Conservation (phyloP, 495 filamentous ascomycete species). For the Tuber melanosporum region DNA sequence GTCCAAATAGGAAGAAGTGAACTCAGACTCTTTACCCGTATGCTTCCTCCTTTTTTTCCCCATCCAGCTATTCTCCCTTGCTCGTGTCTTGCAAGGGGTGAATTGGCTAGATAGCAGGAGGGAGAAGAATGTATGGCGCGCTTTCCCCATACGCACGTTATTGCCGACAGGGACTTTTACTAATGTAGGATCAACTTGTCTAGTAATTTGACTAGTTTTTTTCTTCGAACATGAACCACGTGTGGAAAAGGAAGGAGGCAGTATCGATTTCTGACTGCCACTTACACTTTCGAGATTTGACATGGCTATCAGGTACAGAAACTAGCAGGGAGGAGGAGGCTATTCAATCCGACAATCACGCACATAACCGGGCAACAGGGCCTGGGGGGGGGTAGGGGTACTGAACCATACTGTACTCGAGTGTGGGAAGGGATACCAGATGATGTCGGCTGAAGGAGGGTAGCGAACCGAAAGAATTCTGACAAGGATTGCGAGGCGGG, state of each 20-base stretch:
- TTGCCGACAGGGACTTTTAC: constrained; percentile 29
- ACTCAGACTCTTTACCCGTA: neutral
- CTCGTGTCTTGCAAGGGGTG: constrained; percentile 4
- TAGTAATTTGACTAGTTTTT: neutral
- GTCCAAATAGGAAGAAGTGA: neutral
- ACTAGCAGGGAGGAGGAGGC: constrained; percentile 24
- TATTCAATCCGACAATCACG: constrained; percentile 33
- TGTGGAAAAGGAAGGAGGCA: neutral
- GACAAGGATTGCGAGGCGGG: constrained; percentile 35
- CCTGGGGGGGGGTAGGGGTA: constrained; percentile 21
- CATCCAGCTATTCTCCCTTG: neutral
- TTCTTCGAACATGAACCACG: neutral
- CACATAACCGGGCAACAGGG: constrained; percentile 40
- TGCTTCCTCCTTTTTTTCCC: neutral
- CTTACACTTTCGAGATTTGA: constrained; percentile 26
- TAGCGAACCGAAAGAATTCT: constrained; percentile 38
- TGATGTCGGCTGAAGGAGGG: constrained; percentile 37
- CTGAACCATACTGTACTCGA: too few species aligned
- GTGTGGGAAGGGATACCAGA: constrained; percentile 30
- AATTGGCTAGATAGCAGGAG: neutral
- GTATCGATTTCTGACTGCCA: neutral
- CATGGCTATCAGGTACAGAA: constrained; percentile 13
- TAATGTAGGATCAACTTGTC: constrained; percentile 33
- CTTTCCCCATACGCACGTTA: constrained; percentile 31
- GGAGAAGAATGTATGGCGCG: constrained; percentile 20